phyloP scores from a whole-genome alignment of 495 filamentous ascomycete species.

The Penicillium pulvis region DNA sequence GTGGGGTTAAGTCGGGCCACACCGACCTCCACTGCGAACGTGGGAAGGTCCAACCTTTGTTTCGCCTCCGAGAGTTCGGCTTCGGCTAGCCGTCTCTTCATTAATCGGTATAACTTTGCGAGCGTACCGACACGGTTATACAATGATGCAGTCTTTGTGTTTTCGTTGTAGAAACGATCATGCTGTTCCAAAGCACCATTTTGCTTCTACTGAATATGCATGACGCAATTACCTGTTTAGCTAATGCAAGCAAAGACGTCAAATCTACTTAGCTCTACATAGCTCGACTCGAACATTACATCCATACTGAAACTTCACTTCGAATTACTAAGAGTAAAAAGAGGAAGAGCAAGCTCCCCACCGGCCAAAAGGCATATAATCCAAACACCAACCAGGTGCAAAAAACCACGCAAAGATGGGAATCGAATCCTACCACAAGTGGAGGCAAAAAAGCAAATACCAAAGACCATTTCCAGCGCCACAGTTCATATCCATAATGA shows the following conservation, averaged over 20 bases:
- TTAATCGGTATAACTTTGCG: not conserved
- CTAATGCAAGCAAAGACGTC: not conserved
- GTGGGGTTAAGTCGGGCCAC: slow-evolving; percentile 19
- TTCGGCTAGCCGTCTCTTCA: not conserved
- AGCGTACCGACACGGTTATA: not conserved
- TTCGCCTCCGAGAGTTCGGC: not conserved
- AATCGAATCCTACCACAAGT: slow-evolving; percentile 11
- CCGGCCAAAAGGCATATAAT: not conserved
- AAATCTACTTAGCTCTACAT: not conserved
- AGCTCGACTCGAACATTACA: not conserved
- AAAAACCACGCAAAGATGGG: slow-evolving; percentile 9
- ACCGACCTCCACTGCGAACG: not conserved
- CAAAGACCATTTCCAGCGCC: not conserved
- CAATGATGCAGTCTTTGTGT: not conserved
- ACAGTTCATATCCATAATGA: not conserved
- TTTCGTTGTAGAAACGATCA: not conserved
- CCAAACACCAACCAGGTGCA: slow-evolving; percentile 2
- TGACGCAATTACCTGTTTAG: not conserved
- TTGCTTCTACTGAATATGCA: not conserved
- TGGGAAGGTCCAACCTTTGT: slow-evolving; percentile 31
- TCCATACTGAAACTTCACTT: not conserved
- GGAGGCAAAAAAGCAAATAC: slow-evolving; percentile 3
- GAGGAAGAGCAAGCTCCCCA: not conserved
- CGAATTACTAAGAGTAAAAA: not conserved
- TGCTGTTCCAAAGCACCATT: not conserved